Evolutionary conservation across 1,139 yeast species (phyloP).

Genomic region (Williopsis jadinii): DNA sequence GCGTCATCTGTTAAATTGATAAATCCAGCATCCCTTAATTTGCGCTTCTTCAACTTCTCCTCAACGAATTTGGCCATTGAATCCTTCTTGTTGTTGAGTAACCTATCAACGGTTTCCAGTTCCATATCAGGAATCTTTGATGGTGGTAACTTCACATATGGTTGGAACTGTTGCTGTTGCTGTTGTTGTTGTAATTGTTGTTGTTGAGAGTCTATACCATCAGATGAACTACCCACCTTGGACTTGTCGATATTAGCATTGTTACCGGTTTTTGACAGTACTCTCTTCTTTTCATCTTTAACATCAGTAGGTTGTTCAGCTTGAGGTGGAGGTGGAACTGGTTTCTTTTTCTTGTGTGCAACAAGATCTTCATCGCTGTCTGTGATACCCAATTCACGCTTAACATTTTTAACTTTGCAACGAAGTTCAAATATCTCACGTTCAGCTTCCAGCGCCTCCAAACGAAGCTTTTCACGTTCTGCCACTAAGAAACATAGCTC

Average conservation of each 20-base stretch:
- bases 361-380: constrained; percentile 84
- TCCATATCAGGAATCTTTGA: constrained; percentile 93
- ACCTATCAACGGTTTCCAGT: constrained; percentile 71
- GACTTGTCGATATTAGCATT: constrained; percentile 22
- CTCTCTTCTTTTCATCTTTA: constrained; percentile 15
- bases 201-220: no score
- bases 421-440: constrained; percentile 63
- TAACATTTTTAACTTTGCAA: constrained; percentile 61
- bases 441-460: constrained; percentile 52
- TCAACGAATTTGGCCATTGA: constrained; percentile 76
- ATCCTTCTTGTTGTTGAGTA: constrained; percentile 67
- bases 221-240: constrained; percentile 3
- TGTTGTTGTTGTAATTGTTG: constrained; percentile 17
- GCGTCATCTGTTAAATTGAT: constrained; percentile 87
- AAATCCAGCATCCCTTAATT: constrained; percentile 61
- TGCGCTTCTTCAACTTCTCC: constrained; percentile 72
- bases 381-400: constrained; percentile 66
- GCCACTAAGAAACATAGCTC: constrained; percentile 65
- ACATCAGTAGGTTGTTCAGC: constrained; percentile 20
- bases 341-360: constrained; percentile 71
- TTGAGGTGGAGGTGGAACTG: constrained; percentile 24
- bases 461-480: constrained; percentile 62
- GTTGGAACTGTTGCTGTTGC: constrained; percentile 39
- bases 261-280: constrained; percentile 18
- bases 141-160: constrained; percentile 81